Base-by-base conservation (phyloP, 148 eudicot genomes). In the Rhododendron mucronatum region DNA sequence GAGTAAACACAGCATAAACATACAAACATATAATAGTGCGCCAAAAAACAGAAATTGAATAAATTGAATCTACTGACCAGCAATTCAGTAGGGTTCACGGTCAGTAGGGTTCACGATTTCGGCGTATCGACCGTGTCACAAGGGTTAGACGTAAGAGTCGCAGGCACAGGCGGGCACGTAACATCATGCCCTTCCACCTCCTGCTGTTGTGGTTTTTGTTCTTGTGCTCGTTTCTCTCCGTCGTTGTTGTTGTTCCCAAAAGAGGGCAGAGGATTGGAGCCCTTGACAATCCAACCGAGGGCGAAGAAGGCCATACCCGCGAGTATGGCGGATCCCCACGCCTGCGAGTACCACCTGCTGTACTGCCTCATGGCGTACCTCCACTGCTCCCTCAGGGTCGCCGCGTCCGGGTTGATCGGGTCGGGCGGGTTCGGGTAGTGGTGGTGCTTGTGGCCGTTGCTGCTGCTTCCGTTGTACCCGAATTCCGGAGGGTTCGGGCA, bases 271-370 rank as follows among this genome's bases (percentile, higher is more conserved):
- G 99, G 99, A 85, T 97, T 97, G 30, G 90, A 88, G 82, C 99
- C 98, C 81, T 95, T 97, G 65, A 95, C 91, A 85, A 94, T 44
- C 99, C 99, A 97, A 82, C 99, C 99, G 21, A 95, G 94, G 45
- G 99, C 99, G 85, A 94, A 97, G 86, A 95, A 95, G 9, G 98
- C 93, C 12, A 90, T 88, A 4, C 99, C 99, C 9, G 99, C 99
- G 45, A 97, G 92, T 78, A 95, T 97, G 80, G 99, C 99, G 23
- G 98, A 92, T 11, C 99, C 99, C 99, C 99, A 97, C 21, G 99
- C 99, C 39, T 94, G 96, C 16, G 98, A 93, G 86, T 97, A 97
- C 99, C 99, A 97, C 83, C 84, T 89, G 82, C 97, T 93, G 92
- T 95, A 96, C 89, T 95, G 98, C 87, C 90, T 91, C 15, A 90